Percentiles rank a stretch among this genome's conserved stretches.
These are phyloP conservation scores for Discostella stelligeroides DNA, from an alignment of 108 stramenopile species.

Conservation along the genomic window DNA sequence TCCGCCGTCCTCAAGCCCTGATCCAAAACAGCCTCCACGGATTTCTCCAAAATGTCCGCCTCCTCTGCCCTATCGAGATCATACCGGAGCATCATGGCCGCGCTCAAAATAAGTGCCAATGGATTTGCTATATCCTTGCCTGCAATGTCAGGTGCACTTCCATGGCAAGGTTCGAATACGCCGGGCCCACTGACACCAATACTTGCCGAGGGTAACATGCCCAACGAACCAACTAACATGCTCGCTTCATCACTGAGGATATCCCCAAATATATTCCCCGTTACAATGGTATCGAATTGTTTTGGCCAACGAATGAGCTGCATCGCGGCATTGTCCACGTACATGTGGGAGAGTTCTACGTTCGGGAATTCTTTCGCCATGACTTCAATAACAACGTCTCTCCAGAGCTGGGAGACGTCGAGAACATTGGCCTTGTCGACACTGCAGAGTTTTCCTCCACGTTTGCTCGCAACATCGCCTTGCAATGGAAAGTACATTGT, in stretches of 20 bases:
- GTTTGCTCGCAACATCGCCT: conserved; percentile 93
- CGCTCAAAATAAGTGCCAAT: conserved; percentile 96
- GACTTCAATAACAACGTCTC: conserved; percentile 92
- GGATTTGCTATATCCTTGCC: conserved; percentile 97
- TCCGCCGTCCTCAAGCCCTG: conserved; percentile 90
- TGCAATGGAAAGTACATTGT: background rate
- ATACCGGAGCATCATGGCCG: conserved; percentile 98
- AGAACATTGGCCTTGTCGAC: conserved; percentile 99
- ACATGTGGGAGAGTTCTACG: conserved; percentile 96
- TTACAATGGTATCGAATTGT: conserved; percentile 98
- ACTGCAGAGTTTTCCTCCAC: conserved; percentile 90
- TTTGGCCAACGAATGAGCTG: conserved; percentile 97
- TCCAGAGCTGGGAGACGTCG: conserved; percentile 97
- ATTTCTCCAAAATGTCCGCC: conserved; percentile 83
- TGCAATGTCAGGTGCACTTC: conserved; percentile 98
- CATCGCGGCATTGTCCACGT: conserved; percentile 99
- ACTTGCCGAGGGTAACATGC: conserved; percentile 97
- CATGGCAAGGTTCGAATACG: conserved; percentile 99
- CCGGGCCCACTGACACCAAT: conserved; percentile 95
- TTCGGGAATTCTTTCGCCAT: conserved; percentile 88
- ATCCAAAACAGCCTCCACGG: conserved; percentile 93
- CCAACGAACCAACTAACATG: conserved; percentile 97
- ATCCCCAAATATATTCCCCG: conserved; percentile 99
- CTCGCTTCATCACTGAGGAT: conserved; percentile 97
- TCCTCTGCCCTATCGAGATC: conserved; percentile 92